These are phyloP conservation scores for Arthrobotrys megalospora DNA, from an alignment of 2,329 filamentous ascomycete species.

Conservation along the genomic window DNA sequence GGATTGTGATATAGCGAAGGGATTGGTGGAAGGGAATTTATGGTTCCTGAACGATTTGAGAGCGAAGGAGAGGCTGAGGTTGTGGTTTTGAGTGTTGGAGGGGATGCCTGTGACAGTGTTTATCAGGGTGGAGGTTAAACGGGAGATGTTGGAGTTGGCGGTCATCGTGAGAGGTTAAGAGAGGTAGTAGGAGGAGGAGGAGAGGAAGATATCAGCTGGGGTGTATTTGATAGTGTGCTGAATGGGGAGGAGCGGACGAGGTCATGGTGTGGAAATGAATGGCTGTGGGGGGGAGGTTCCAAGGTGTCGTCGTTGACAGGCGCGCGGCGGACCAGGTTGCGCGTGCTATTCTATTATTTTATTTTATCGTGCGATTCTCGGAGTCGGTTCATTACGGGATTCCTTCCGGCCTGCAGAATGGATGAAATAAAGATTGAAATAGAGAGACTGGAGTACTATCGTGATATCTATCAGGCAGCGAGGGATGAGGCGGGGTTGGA, in stretches of 20 bases:
- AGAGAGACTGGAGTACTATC: neutral
- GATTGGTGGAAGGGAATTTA: constrained; percentile 29
- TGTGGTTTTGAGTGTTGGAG: constrained; percentile 22
- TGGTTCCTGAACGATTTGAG: constrained; percentile 48
- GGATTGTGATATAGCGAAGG: constrained; percentile 33
- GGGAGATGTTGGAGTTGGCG: constrained; percentile 27
- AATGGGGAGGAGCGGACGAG: constrained; percentile 11
- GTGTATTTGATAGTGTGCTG: constrained; percentile 16
- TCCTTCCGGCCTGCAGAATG: neutral
- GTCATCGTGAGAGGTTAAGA: constrained; percentile 11
- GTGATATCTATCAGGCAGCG: neutral
- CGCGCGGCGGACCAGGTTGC: neutral
- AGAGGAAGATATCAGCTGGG: constrained; percentile 19
- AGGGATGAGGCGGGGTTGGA: neutral
- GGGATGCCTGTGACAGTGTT: constrained; percentile 34
- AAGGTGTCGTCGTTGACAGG: neutral
- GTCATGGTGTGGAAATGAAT: neutral
- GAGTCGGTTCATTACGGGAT: neutral
- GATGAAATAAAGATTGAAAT: neutral
- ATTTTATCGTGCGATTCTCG: neutral
- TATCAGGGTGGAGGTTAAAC: constrained; percentile 34
- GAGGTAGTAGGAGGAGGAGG: neutral
- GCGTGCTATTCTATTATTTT: neutral
- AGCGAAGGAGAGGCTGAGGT: constrained; percentile 29
- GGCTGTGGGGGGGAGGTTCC: neutral